These are phyloP conservation scores for Ilyonectria mors-panacis DNA, from an alignment of 2,329 filamentous ascomycete species.

Conservation along the genomic window DNA sequence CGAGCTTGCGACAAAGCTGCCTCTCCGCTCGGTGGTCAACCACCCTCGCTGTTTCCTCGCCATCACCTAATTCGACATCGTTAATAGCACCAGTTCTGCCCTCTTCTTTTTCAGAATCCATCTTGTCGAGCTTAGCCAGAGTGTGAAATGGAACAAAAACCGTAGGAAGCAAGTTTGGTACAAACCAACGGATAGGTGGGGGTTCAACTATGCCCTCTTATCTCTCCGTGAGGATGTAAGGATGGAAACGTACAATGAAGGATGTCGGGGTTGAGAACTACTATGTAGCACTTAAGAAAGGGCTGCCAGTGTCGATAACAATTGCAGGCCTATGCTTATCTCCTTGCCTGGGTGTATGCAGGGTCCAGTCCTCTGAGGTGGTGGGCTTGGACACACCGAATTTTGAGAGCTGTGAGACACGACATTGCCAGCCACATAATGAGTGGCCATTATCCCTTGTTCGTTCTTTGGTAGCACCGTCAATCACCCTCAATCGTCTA, in stretches of 20 bases:
- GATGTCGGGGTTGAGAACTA: not conserved
- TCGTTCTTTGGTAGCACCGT: not conserved
- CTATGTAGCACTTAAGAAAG: not conserved
- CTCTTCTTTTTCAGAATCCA: not conserved
- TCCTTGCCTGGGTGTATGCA: not conserved
- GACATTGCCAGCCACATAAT: not conserved
- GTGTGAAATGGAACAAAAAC: not conserved
- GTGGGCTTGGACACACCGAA: not conserved
- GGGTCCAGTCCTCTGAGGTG: not conserved
- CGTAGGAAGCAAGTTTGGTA: not conserved
- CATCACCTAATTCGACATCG: conserved; percentile 23
- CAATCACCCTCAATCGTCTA: not conserved
- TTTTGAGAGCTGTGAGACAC: not conserved
- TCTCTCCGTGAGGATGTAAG: not conserved
- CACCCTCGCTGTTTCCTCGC: conserved; percentile 48
- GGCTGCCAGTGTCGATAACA: not conserved
- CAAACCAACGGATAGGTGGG: not conserved
- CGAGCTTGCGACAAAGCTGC: conserved; percentile 68
- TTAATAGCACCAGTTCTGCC: not conserved
- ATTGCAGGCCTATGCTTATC: not conserved
- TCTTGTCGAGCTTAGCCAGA: not conserved
- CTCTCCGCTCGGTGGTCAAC: conserved; percentile 63
- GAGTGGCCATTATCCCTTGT: not conserved
- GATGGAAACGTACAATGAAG: not conserved
- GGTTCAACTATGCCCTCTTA: conserved; percentile 3